A percentile compares a stretch with the other conserved stretches of the same genome.
phyloP scores from a whole-genome alignment of 176 grass and related monocot genomes.

The Oryza meyeriana region DNA sequence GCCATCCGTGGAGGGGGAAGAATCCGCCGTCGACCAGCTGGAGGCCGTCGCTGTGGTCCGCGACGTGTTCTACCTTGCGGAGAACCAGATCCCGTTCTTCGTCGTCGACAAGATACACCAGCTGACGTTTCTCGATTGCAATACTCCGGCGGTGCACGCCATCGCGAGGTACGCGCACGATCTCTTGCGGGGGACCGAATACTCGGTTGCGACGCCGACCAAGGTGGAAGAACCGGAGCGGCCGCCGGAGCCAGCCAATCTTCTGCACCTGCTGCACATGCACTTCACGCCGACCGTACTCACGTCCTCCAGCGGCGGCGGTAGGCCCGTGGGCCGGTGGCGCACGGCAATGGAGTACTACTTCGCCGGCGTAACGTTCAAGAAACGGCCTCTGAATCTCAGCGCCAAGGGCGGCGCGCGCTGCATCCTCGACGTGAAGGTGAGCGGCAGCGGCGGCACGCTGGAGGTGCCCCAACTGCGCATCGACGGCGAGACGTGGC shows the following conservation, averaged over 20 bases:
- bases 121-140: background rate
- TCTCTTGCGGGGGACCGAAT: background rate
- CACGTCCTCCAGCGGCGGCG: background rate
- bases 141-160: background rate
- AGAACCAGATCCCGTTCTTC: conserved; percentile 37
- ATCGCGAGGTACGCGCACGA: background rate
- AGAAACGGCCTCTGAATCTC: background rate
- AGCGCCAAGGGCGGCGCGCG: background rate
- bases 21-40: background rate
- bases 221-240: background rate
- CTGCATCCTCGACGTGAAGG: conserved; percentile 7
- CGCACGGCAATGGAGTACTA: conserved; percentile 9
- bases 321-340: background rate
- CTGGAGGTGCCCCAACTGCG: background rate
- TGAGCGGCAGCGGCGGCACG: background rate
- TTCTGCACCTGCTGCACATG: conserved; percentile 38
- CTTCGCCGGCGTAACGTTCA: conserved; percentile 5
- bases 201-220: background rate
- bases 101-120: background rate
- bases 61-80: conserved; percentile 15
- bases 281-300: background rate
- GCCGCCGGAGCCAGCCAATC: background rate
- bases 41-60: background rate
- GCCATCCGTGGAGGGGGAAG: background rate
- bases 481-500: background rate